These are phyloP conservation scores for Phytophthora fragariae DNA, from an alignment of 352 stramenopile species.

Conservation along the genomic window DNA sequence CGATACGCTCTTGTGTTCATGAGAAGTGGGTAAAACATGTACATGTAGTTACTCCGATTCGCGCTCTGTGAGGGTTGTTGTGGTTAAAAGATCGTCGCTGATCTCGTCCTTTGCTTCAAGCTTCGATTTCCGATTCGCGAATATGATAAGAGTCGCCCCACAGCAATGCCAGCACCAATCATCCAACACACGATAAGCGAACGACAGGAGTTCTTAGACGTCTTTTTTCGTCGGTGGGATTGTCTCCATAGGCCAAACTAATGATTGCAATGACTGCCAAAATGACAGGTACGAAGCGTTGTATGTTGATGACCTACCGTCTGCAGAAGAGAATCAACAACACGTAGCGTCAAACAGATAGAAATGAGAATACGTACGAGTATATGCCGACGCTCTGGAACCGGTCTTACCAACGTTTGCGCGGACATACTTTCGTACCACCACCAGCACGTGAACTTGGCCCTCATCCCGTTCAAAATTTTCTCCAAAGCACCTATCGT, in stretches of 20 bases:
- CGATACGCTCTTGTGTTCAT: conserved; percentile 10
- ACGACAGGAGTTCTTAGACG: conserved; percentile 5
- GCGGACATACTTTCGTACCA: not conserved
- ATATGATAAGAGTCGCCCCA: not conserved
- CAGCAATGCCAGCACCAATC: conserved; percentile 11
- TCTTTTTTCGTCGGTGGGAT: conserved; percentile 12
- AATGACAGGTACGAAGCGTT: conserved; percentile 16
- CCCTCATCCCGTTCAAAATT: not conserved
- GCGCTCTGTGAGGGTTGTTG: not conserved
- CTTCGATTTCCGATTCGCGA: too few species aligned
- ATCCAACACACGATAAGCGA: conserved; percentile 9
- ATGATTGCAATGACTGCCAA: conserved; percentile 19
- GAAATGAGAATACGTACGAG: not conserved
- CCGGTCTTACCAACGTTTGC: too few species aligned
- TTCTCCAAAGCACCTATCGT: too few species aligned
- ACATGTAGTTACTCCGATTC: not conserved
- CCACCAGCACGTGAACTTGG: not conserved
- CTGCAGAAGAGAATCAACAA: conserved; percentile 10
- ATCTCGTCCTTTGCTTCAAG: too few species aligned
- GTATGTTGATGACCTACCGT: conserved; percentile 6
- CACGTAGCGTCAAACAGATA: not conserved
- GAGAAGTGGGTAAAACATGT: not conserved
- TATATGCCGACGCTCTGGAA: not conserved
- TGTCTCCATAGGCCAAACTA: conserved; percentile 17
- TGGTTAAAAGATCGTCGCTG: not conserved